These are phyloP conservation scores for Haplosporangium sp. DNA, from an alignment of 371 early-diverging fungal species.

Conservation along the genomic window DNA sequence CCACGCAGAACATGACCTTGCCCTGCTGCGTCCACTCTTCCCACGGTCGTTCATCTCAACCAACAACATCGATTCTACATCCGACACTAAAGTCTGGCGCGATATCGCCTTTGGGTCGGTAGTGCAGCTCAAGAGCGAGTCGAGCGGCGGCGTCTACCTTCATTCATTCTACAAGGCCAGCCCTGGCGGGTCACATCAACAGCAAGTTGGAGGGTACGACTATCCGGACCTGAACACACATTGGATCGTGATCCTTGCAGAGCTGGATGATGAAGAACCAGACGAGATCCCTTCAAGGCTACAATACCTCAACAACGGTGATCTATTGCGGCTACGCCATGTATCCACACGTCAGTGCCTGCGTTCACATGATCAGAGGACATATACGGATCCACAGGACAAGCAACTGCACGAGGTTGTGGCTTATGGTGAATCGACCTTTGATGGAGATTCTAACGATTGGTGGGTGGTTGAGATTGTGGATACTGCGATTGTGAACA, in stretches of 20 bases:
- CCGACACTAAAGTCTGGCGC: neutral
- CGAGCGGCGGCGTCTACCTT: neutral
- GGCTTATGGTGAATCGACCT: conserved; percentile 1
- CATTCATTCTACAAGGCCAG: neutral
- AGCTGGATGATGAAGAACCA: conserved; percentile 10
- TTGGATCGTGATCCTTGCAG: conserved; percentile 30
- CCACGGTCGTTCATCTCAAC: conserved; percentile 9
- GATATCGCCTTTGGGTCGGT: conserved; percentile 31
- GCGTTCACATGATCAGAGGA: conserved; percentile 21
- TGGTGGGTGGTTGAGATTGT: conserved; percentile 32
- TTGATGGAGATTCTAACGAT: conserved; percentile 36
- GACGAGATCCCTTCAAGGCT: conserved; percentile 28
- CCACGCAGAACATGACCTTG: conserved; percentile 11
- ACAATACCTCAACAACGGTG: conserved; percentile 22
- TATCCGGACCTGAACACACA: conserved; percentile 36
- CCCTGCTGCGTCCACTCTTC: neutral
- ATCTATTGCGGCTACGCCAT: conserved; percentile 22
- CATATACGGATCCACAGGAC: conserved; percentile 1
- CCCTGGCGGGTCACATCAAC: conserved; percentile 9
- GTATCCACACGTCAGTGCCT: conserved; percentile 27
- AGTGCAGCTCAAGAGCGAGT: conserved; percentile 18
- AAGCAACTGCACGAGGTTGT: conserved; percentile 15
- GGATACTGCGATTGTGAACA: neutral
- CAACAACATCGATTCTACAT: neutral
- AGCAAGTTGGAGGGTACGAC: conserved; percentile 19